Conservation (phyloP, 345 rosid species). For the Camelina hispida region DNA sequence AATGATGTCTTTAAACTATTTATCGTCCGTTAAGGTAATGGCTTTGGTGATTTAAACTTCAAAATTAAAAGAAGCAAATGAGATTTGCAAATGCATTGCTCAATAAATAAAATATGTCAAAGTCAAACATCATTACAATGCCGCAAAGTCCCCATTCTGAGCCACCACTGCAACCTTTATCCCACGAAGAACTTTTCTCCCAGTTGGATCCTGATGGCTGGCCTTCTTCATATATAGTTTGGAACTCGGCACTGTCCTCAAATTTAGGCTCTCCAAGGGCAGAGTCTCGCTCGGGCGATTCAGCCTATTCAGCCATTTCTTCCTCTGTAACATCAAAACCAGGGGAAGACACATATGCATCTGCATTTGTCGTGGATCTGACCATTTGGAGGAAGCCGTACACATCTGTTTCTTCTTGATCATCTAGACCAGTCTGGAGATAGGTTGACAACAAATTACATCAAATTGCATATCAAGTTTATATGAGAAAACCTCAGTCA, state of each 20-base stretch:
- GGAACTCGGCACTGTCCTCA: constrained; percentile 64
- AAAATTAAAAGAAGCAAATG: neutral
- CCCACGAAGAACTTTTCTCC: constrained; percentile 47
- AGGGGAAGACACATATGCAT: constrained; percentile 62
- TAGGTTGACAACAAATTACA: constrained; percentile 32
- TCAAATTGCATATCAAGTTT: constrained; percentile 23
- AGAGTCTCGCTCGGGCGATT: constrained; percentile 71
- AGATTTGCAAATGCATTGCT: constrained; percentile 25
- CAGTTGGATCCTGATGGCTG: constrained; percentile 49
- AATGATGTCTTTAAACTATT: no score
- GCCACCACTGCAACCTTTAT: constrained; percentile 42
- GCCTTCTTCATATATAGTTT: constrained; percentile 41
- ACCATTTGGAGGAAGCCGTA: constrained; percentile 81
- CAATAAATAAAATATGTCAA: constrained; percentile 14
- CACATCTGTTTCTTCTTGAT: constrained; percentile 56
- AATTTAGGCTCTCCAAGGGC: constrained; percentile 61
- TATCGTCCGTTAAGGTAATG: no score
- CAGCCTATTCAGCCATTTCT: constrained; percentile 63
- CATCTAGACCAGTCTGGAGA: constrained; percentile 58
- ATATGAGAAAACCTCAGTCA: constrained; percentile 21
- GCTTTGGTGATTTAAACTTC: neutral
- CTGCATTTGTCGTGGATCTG: constrained; percentile 48
- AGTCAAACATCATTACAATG: constrained; percentile 30
- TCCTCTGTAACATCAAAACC: constrained; percentile 70
- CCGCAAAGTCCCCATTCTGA: constrained; percentile 47